phyloP scores from a whole-genome alignment of 805 yeast species.

The Maudiozyma bulderi region DNA sequence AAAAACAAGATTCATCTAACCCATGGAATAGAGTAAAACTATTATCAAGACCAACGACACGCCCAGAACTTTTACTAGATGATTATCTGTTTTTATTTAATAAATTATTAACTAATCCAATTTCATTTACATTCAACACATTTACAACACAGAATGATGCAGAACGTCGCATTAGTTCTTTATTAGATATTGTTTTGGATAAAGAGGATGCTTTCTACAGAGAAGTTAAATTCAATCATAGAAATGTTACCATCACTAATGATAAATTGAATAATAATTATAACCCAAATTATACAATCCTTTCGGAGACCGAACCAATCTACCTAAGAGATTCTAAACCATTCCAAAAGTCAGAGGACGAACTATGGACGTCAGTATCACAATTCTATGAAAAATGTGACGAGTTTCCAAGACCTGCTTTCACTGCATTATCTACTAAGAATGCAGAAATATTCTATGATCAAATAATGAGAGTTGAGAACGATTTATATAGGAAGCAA shows the following conservation, averaged over 20 bases:
- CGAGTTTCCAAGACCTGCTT: constrained; percentile 11
- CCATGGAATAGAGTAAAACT: constrained; percentile 12
- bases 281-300: constrained; percentile 10
- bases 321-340: constrained; percentile 10
- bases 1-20: constrained; percentile 12
- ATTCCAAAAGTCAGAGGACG: constrained; percentile 6
- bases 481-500: constrained; percentile 24
- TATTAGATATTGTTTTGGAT: constrained; percentile 17
- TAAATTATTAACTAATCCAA: constrained; percentile 15
- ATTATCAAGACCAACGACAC: constrained; percentile 4
- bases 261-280: constrained; percentile 12
- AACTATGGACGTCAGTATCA: constrained; percentile 10
- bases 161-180: constrained; percentile 9
- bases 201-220: constrained; percentile 18
- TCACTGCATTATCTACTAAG: constrained; percentile 15
- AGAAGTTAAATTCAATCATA: constrained; percentile 5
- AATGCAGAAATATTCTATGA: constrained; percentile 14
- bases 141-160: constrained; percentile 10
- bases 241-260: constrained; percentile 7
- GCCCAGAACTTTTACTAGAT: constrained; percentile 13
- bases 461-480: constrained; percentile 15
- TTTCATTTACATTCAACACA: constrained; percentile 14
- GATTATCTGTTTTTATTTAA: constrained; percentile 16
- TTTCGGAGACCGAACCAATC: constrained; percentile 7
- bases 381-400: constrained; percentile 1